Conservation (phyloP, 1,284 basidiomycete genomes). For the Caloboletus inedulis region DNA sequence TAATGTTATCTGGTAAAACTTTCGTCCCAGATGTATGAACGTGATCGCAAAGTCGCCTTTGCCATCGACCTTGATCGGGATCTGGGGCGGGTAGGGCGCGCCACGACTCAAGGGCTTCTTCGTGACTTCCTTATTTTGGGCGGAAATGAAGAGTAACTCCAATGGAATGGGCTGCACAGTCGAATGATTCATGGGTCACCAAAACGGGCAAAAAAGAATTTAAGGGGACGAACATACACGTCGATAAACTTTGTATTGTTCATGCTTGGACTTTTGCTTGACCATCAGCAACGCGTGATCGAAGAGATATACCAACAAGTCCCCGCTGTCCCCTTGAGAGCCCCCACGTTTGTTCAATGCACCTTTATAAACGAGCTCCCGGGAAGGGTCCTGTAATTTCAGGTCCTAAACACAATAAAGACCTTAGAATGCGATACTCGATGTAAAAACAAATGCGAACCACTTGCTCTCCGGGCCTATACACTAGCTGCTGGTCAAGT, state of each 20-base stretch:
- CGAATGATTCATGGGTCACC: slow-evolving; percentile 8
- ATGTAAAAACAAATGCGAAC: slow-evolving; percentile 38
- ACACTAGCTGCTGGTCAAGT: slow-evolving; percentile 76
- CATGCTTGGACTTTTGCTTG: slow-evolving; percentile 91
- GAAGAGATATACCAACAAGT: slow-evolving; percentile 92
- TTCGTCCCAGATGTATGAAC: slow-evolving; percentile 90
- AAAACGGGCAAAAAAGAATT: slow-evolving; percentile 1
- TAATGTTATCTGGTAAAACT: slow-evolving; percentile 89
- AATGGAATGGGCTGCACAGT: slow-evolving; percentile 83
- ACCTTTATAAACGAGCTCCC: slow-evolving; percentile 95
- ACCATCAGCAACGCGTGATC: slow-evolving; percentile 97
- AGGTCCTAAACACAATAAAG: slow-evolving; percentile 61
- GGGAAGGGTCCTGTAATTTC: slow-evolving; percentile 58
- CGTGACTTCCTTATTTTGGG: slow-evolving; percentile 44
- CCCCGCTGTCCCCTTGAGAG: slow-evolving; percentile 74
- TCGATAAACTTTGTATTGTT: slow-evolving; percentile 93
- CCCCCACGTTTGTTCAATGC: slow-evolving; percentile 87
- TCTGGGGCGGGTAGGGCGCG: slow-evolving; percentile 42
- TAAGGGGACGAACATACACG: slow-evolving; percentile 53
- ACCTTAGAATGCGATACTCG: slow-evolving; percentile 1
- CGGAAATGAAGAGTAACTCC: slow-evolving; percentile 85
- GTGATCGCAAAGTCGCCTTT: slow-evolving; percentile 93
- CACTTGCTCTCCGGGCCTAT: slow-evolving; percentile 70
- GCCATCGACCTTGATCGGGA: slow-evolving; percentile 58
- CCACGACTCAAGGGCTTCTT: slow-evolving; percentile 56